Evolutionary conservation across 1,284 basidiomycete species (phyloP).

Genomic region (Ganoderma sinense): DNA sequence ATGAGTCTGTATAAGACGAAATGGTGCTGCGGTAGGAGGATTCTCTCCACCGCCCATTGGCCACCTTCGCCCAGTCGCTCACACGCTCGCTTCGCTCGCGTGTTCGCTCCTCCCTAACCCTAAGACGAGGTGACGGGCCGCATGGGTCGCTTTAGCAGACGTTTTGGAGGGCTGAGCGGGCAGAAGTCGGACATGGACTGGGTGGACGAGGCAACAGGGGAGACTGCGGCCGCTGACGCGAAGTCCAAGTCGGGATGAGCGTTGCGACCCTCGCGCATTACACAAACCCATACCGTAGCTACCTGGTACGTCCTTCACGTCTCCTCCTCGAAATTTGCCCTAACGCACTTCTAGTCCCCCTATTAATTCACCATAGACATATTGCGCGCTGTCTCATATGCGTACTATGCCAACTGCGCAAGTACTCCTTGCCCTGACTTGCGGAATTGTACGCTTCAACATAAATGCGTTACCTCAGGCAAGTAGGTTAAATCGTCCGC

Average conservation of each 20-base stretch:
- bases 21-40: too few relatives aligned
- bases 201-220: conserved; percentile 36
- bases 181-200: conserved; percentile 49
- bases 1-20: too few relatives aligned
- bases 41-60: too few relatives aligned
- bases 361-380: not conserved
- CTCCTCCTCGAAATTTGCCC: not conserved
- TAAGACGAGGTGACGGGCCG: conserved; percentile 75
- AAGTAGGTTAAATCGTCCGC: too few relatives aligned
- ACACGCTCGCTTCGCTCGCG: too few relatives aligned
- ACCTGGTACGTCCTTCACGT: not conserved
- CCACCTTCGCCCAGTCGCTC: too few relatives aligned
- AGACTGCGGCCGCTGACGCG: not conserved
- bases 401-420: not conserved
- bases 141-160: conserved; percentile 80
- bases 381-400: not conserved
- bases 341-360: not conserved
- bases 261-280: not conserved
- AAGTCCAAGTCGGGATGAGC: not conserved
- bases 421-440: not conserved
- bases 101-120: too few relatives aligned
- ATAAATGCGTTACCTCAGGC: too few relatives aligned
- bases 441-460: too few relatives aligned
- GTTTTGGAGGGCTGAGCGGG: conserved; percentile 70
- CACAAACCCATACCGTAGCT: not conserved